Evolutionary conservation across 2,329 filamentous ascomycete species (phyloP).

Genomic region (Ophiostoma quercus): DNA sequence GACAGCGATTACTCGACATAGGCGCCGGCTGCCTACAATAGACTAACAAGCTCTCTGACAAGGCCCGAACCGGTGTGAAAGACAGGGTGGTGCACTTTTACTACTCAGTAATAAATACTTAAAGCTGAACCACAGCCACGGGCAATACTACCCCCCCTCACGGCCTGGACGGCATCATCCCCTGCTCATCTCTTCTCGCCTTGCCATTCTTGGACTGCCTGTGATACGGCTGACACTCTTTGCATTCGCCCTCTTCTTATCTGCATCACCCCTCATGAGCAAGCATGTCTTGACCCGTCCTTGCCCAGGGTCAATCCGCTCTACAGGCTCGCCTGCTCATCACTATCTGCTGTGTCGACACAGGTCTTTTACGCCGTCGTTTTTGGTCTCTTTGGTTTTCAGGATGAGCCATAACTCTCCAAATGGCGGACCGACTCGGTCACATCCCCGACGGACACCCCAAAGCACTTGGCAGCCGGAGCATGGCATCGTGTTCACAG

Average conservation of each 20-base stretch:
- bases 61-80: not conserved
- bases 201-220: not conserved
- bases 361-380: not conserved
- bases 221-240: not conserved
- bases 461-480: constrained; percentile 36
- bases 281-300: constrained; percentile 17
- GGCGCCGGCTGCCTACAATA: not conserved
- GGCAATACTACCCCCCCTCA: not conserved
- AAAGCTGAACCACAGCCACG: not conserved
- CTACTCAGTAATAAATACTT: not conserved
- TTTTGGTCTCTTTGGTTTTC: not conserved
- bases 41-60: not conserved
- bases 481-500: constrained; percentile 38
- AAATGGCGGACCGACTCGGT: not conserved
- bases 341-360: not conserved
- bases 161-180: not conserved
- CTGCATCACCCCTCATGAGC: constrained; percentile 13
- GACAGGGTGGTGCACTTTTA: not conserved
- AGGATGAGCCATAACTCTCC: not conserved
- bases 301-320: constrained; percentile 5
- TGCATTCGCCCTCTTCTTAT: not conserved
- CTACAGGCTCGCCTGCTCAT: not conserved
- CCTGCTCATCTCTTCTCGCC: not conserved
- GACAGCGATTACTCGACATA: not conserved
- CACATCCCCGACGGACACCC: not conserved